A percentile compares a stretch with the other conserved stretches of the same genome.
Conservation (phyloP, 2,329 filamentous ascomycete genomes). For the Metarhizium sp. region DNA sequence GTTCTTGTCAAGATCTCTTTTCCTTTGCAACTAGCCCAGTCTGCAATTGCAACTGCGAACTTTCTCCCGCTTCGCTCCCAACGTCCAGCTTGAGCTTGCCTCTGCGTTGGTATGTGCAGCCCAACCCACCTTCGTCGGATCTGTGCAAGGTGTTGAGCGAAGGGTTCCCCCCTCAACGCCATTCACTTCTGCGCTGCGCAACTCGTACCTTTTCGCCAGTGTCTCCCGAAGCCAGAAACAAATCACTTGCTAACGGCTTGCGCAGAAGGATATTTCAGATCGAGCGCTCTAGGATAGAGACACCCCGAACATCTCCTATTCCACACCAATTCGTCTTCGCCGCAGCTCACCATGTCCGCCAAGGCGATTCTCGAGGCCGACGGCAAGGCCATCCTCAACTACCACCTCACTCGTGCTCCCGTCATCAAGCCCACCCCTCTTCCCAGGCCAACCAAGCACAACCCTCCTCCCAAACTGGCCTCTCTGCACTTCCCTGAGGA, state of each 20-base stretch:
- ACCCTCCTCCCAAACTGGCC: constrained; percentile 81
- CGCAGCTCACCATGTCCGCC: constrained; percentile 39
- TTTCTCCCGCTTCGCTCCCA: neutral
- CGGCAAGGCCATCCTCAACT: constrained; percentile 99
- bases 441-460: constrained; percentile 75
- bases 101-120: constrained; percentile 8
- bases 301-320: neutral
- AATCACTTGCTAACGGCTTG: neutral
- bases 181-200: neutral
- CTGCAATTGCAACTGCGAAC: constrained; percentile 5
- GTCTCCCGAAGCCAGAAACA: neutral
- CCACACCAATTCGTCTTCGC: constrained; percentile 12
- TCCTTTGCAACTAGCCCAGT: neutral
- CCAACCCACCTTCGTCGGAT: neutral
- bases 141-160: neutral
- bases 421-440: constrained; percentile 98
- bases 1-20: neutral
- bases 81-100: constrained; percentile 7
- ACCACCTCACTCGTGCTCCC: constrained; percentile 95
- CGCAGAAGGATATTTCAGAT: neutral
- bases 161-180: neutral
- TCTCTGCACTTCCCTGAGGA: constrained; percentile 90
- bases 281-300: neutral
- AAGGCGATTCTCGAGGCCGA: constrained; percentile 98
- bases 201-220: neutral